Conservation (phyloP, 2,329 filamentous ascomycete genomes). For the Trichoderma gracile region DNA sequence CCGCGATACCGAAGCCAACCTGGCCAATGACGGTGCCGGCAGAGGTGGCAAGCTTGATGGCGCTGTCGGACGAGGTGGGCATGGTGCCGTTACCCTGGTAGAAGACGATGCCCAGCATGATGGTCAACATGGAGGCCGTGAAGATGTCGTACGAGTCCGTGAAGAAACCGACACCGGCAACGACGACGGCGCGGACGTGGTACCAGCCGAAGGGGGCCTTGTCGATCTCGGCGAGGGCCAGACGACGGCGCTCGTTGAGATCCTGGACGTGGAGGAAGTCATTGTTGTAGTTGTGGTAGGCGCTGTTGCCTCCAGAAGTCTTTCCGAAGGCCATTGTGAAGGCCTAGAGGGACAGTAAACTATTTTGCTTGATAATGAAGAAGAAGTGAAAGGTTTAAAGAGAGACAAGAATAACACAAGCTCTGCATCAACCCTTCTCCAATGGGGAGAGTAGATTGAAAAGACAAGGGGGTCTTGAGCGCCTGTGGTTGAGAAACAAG, state of each 20-base stretch:
- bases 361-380: background rate
- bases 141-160: conserved; percentile 87
- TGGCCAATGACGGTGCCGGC: conserved; percentile 83
- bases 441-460: background rate
- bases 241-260: conserved; percentile 74
- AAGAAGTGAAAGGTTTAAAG: background rate
- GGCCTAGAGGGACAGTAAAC: background rate
- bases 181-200: conserved; percentile 73
- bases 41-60: conserved; percentile 83
- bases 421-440: conserved; percentile 14
- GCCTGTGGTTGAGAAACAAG: conserved; percentile 21
- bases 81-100: conserved; percentile 61
- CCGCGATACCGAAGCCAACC: conserved; percentile 74
- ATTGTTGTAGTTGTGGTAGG: conserved; percentile 77
- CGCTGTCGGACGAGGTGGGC: conserved; percentile 68
- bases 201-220: conserved; percentile 83
- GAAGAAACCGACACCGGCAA: conserved; percentile 86
- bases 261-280: conserved; percentile 66
- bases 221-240: conserved; percentile 80
- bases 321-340: conserved; percentile 35
- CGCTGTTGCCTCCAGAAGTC: conserved; percentile 66
- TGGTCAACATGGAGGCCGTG: conserved; percentile 69
- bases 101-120: conserved; percentile 79
- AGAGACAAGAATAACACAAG: conserved; percentile 22
- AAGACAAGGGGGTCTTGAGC: conserved; percentile 12